Base-by-base conservation (phyloP, 2,329 filamentous ascomycete genomes). In the Scolecobasidium constrictum region DNA sequence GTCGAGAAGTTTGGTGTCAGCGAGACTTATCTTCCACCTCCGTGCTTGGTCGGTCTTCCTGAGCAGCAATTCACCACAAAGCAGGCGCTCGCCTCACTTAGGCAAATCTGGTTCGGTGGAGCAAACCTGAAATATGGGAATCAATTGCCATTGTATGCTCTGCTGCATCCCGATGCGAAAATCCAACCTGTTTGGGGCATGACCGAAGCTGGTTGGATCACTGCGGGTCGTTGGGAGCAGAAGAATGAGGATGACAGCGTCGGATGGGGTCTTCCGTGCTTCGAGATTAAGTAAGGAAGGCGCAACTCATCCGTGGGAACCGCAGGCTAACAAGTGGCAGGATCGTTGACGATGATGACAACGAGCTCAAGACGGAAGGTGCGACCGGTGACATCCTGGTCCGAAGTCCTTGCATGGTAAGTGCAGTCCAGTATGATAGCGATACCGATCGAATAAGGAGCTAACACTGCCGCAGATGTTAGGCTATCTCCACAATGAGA, bases 11-110 rank as follows among this genome's bases (percentile, higher is more conserved):
- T 71, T 49, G 48, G 63, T 13, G 62, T 75, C 36, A 69, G 64
- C 1, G 73, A 78, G 41, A 50, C 74, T 1, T 49, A 57, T 1
- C 51, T 72, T 4, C 73, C 77, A 0, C 75, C 75, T 15, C 72
- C 40, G 12, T 31, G 16, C n/a, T 17, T 35, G 15, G 26, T 17
- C 22, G 21, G 26, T 43, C 38, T 45, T 54, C 3, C 54, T 52
- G 3, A 68, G 75, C 33, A 65, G 2, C 66, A 71, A 0, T 50
- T 68, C 13, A 57, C 59, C 2, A 62, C 64, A 9, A 60, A 63
- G 21, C 62, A 67, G 34, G 67, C 62, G 18, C 52, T 76, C 6
- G 63, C 61, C 16, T 62, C 60, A 0, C 49, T 67, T 13, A 54
- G 54, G 6, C 41, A 43, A 2, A 64, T 60, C 0, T 49, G 48